These are phyloP conservation scores for Coelastrella sp. DNA, from an alignment of 139 green algal species.

Conservation along the genomic window DNA sequence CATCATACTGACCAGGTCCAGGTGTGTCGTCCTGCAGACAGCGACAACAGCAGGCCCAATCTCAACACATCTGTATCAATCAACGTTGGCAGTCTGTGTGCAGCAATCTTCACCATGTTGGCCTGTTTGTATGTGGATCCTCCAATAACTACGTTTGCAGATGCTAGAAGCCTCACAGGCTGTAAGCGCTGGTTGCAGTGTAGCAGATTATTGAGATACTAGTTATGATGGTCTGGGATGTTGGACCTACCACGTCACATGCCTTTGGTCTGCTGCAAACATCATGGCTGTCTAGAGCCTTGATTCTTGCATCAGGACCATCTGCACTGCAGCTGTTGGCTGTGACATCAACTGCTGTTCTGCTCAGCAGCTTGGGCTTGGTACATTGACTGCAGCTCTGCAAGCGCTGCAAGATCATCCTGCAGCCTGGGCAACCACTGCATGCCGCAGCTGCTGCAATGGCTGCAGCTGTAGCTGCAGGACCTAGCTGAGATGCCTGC, in stretches of 20 bases:
- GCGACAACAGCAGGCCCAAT: no score
- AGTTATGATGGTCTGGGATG: background rate
- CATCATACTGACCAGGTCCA: background rate
- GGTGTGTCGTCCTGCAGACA: background rate
- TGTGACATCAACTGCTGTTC: background rate
- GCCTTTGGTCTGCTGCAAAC: background rate
- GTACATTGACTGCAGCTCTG: conserved; percentile 1
- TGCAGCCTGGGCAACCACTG: background rate
- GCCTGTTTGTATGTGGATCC: no score
- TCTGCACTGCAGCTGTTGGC: background rate
- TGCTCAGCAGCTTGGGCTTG: background rate
- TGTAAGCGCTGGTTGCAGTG: no score
- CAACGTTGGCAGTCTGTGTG: background rate
- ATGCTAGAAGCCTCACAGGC: no score
- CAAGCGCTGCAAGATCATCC: conserved; percentile 11
- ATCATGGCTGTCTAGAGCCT: background rate
- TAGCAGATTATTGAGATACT: no score
- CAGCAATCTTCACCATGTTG: no score
- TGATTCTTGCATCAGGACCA: background rate
- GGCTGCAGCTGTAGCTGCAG: conserved; percentile 5
- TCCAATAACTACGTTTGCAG: no score
- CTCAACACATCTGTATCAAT: no score
- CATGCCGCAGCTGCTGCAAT: conserved; percentile 14
- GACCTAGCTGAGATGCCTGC: background rate
- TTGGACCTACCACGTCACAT: background rate